Base-by-base conservation (phyloP, 2,329 filamentous ascomycete genomes). In the Curvularia eragrostidis region DNA sequence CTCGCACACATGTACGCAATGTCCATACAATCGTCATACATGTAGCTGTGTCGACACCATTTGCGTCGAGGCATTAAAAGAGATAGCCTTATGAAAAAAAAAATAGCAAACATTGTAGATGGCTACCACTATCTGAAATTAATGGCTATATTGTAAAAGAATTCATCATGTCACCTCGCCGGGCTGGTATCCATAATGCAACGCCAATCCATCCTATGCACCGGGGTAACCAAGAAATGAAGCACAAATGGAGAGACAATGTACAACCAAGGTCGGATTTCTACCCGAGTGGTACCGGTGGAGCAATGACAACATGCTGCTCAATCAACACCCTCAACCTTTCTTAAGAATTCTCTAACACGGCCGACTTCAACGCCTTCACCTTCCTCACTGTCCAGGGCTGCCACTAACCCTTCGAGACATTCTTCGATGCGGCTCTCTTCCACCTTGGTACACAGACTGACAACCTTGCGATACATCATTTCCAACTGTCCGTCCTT, bases 381-480 rank as follows among this genome's bases (percentile, higher is more conserved):
- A 7, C 87, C 85, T 48, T 75, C 70, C 74, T 97, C 93, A 70
- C 93, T 96, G 77, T 97, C 94, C 2, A 98, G 90, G 2, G 95
- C 95, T 61, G 91, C 87, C 46, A 96, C 86, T 42, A 99, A 81
- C 2, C 88, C 87, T 51, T 92, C 91, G 0, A 97, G 82, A 50
- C 93, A 85, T 56, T 86, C 85, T 67, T 98, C 95, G 13, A 98
- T 90, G 56, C 91, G 86, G 8, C 84, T 83, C 61, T 96, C 92
- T 0, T 87, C 84, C 32, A 93, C 90, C 8, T 87, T 88, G 0
- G 93, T 96, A 73, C 94, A 97, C 12, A 97, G 81, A 52, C 90
- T 88, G 23, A 99, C 92, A 28, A 98, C 91, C 64, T 89, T 90
- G 24, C 93, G 86, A 74, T 97, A 97, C 77, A 95, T 92, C 64